These are phyloP conservation scores for Ramichloridium luteum DNA, from an alignment of 2,329 filamentous ascomycete species.

Conservation along the genomic window DNA sequence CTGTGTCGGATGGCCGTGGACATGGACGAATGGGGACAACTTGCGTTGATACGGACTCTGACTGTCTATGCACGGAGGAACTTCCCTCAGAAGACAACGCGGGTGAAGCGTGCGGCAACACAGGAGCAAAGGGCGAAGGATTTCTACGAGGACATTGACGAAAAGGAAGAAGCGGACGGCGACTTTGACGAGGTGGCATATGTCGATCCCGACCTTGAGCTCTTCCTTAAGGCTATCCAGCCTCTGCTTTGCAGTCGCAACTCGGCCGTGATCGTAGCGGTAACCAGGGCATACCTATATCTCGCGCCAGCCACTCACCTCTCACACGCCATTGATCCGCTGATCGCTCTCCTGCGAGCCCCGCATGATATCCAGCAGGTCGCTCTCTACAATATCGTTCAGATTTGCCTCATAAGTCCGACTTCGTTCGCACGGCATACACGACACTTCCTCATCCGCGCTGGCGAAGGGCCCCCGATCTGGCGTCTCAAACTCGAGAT, in stretches of 20 bases:
- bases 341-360: conserved; percentile 73
- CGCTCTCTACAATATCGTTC: conserved; percentile 86
- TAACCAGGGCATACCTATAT: conserved; percentile 72
- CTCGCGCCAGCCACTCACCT: conserved; percentile 71
- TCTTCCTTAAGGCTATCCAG: conserved; percentile 67
- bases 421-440: conserved; percentile 76
- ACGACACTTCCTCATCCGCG: conserved; percentile 77
- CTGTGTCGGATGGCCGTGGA: conserved; percentile 86
- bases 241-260: conserved; percentile 88
- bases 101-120: conserved; percentile 39
- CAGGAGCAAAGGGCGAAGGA: conserved; percentile 36
- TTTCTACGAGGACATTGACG: conserved; percentile 64
- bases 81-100: conserved; percentile 60
- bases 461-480: conserved; percentile 65
- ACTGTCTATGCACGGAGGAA: conserved; percentile 74
- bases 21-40: conserved; percentile 98
- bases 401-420: conserved; percentile 69
- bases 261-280: conserved; percentile 79
- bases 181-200: conserved; percentile 45
- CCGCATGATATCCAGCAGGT: conserved; percentile 80
- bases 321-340: conserved; percentile 62
- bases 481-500: conserved; percentile 90
- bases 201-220: conserved; percentile 68
- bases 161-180: conserved; percentile 33
- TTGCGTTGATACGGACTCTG: conserved; percentile 72